phyloP scores from a whole-genome alignment of 2,329 filamentous ascomycete genomes.

The Lojkania enalia region DNA sequence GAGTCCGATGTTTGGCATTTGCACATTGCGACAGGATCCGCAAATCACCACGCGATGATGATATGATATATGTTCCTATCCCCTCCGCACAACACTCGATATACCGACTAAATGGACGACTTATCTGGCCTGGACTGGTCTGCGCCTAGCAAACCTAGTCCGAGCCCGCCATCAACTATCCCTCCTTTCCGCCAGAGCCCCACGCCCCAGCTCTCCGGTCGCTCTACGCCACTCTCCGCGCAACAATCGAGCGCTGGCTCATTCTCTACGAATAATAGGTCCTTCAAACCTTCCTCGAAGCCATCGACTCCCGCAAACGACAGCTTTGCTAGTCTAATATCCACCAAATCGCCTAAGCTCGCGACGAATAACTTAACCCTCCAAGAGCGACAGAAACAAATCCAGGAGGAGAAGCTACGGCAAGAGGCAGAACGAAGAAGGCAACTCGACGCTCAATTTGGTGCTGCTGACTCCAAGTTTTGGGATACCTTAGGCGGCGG shows the following conservation, averaged over 20 bases:
- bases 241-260: conserved; percentile 46
- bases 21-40: no score
- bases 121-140: conserved; percentile 55
- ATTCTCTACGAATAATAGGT: conserved; percentile 38
- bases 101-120: conserved; percentile 49
- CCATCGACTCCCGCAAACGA: conserved; percentile 59
- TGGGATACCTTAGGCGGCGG: conserved; percentile 72
- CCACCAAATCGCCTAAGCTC: conserved; percentile 61
- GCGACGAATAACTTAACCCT: conserved; percentile 69
- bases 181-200: conserved; percentile 43
- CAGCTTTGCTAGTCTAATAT: conserved; percentile 77
- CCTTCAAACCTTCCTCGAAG: conserved; percentile 56
- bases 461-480: conserved; percentile 66
- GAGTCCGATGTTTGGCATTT: no score
- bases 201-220: conserved; percentile 46
- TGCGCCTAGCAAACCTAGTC: conserved; percentile 29
- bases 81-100: conserved; percentile 4
- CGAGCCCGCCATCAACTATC: conserved; percentile 34
- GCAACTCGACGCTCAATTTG: conserved; percentile 76
- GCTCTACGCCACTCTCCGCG: conserved; percentile 43
- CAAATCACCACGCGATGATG: conserved; percentile 24
- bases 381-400: conserved; percentile 65
- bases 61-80: conserved; percentile 20
- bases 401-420: conserved; percentile 76
- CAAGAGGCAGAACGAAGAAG: conserved; percentile 75